Conservation (phyloP, 163 green algal species). For the Volvox carteri region DNA sequence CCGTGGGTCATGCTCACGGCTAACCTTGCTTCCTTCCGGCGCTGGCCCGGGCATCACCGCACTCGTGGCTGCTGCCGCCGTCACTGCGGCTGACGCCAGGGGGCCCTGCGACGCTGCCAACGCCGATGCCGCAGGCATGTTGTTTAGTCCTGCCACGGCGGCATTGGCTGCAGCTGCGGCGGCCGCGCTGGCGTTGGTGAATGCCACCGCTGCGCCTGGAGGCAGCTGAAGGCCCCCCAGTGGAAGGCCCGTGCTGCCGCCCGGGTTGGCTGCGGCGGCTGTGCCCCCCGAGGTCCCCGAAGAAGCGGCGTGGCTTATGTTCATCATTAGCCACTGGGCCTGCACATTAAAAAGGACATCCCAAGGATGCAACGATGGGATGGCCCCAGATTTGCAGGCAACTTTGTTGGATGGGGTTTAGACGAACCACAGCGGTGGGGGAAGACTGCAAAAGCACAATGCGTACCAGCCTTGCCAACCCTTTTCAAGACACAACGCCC, state of each 20-base stretch:
- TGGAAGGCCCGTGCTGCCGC: not conserved
- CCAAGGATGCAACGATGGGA: no score
- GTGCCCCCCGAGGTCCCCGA: not conserved
- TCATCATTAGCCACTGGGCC: slow-evolving; percentile 47
- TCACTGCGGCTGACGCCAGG: not conserved
- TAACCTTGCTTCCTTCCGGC: slow-evolving; percentile 29
- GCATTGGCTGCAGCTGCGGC: slow-evolving; percentile 6
- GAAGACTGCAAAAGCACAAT: no score
- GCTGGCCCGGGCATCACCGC: slow-evolving; percentile 10
- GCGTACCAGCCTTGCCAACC: no score
- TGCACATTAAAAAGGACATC: not conserved
- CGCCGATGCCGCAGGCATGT: not conserved
- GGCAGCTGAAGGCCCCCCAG: slow-evolving; percentile 9
- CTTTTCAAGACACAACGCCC: no score
- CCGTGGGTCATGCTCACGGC: not conserved
- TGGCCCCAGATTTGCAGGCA: no score
- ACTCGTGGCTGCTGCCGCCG: slow-evolving; percentile 9
- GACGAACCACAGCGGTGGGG: no score
- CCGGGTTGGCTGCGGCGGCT: not conserved
- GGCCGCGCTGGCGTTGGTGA: slow-evolving; percentile 27
- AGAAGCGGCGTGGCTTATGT: not conserved
- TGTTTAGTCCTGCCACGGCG: not conserved
- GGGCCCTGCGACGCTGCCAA: not conserved
- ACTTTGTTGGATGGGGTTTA: no score
- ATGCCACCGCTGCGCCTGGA: slow-evolving; percentile 3